Evolutionary conservation across 2,329 filamentous ascomycete species (phyloP), one percentile per base, ranked within the genome.

Genomic region (Colletotrichum godetiae): DNA sequence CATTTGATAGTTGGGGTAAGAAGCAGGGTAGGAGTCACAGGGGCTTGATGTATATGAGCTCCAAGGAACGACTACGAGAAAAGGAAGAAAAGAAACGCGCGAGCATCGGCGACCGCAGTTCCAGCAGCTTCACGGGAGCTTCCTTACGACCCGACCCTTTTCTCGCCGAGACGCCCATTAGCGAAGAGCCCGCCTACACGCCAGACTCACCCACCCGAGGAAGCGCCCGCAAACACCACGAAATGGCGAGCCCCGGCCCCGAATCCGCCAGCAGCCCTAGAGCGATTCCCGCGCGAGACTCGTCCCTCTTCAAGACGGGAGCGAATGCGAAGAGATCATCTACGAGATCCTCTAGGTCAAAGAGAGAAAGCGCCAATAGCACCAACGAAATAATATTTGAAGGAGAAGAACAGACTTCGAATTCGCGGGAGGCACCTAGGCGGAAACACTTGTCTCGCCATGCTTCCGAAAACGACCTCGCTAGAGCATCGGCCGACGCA

Each of bases 31-130:
- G 90, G 33, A 84, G 84, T 69, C 82, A 88, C 74, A 90, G 88
- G 79, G 89, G 91, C 3, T 82, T 94, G 78, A 91, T 92, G 88
- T 93, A 94, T 78, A 94, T 93, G 91, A 91, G 88, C 82, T 94
- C 92, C 58, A 92, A 89, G 78, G 92, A 94, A 80, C 87, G 88
- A 35, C 82, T 94, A 58, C 87, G 89, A 58, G 90, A 91, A 64
- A 91, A 87, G 75, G 91, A 93, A 75, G 91, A 93, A 75, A 88
- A 88, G 76, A 92, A 89, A 77, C 87, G 91, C 53, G 78, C 83
- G n/a, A 87, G 83, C 76, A 76, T 84, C 73, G 83, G 84, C 60
- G 77, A 83, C 49, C 79, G 81, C 29, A 84, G 82, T 61, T 82
- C 82, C 57, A 84, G 81, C 72, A 79, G 80, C 8, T 88, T 81